Conservation (phyloP, 768 basidiomycete species). For the Amanita brunnescens region DNA sequence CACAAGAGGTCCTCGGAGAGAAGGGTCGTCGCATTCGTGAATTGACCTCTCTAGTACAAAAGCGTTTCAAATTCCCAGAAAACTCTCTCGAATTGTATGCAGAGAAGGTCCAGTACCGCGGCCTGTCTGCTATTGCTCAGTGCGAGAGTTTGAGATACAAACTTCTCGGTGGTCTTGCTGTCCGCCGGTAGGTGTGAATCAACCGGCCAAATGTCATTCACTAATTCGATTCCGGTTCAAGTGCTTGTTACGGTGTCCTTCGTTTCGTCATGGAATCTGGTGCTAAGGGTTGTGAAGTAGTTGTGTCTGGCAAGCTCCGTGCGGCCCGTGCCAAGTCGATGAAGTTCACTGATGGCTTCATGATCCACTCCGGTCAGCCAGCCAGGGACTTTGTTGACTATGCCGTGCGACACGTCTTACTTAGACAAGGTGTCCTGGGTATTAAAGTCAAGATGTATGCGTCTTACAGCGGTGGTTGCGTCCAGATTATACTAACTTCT, state of each 20-base stretch:
- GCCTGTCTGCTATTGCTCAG: constrained; percentile 96
- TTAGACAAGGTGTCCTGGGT: constrained; percentile 97
- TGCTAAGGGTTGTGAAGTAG: constrained; percentile 99
- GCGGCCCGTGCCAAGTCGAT: constrained; percentile 99
- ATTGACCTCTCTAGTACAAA: constrained; percentile 96
- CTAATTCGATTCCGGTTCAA: constrained; percentile 17
- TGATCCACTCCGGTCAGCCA: constrained; percentile 99
- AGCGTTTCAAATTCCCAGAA: constrained; percentile 99
- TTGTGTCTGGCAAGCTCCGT: constrained; percentile 98
- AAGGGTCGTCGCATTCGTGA: constrained; percentile 99
- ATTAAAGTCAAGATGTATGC: constrained; percentile 99
- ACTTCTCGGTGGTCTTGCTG: constrained; percentile 97
- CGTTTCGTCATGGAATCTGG: constrained; percentile 99
- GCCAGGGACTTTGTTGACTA: constrained; percentile 94
- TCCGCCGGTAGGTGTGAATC: constrained; percentile 71
- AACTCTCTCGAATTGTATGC: constrained; percentile 98
- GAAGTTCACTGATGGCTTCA: constrained; percentile 99
- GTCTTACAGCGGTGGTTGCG: not conserved
- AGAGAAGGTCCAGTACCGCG: constrained; percentile 98
- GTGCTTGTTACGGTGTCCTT: constrained; percentile 99
- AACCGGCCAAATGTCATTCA: not conserved
- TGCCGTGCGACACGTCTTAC: constrained; percentile 95
- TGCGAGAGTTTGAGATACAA: constrained; percentile 99
- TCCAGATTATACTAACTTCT: constrained; percentile 10
- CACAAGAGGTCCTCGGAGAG: constrained; percentile 97